phyloP scores from a whole-genome alignment of 2,329 filamentous ascomycete species.

The Nemania sp. region DNA sequence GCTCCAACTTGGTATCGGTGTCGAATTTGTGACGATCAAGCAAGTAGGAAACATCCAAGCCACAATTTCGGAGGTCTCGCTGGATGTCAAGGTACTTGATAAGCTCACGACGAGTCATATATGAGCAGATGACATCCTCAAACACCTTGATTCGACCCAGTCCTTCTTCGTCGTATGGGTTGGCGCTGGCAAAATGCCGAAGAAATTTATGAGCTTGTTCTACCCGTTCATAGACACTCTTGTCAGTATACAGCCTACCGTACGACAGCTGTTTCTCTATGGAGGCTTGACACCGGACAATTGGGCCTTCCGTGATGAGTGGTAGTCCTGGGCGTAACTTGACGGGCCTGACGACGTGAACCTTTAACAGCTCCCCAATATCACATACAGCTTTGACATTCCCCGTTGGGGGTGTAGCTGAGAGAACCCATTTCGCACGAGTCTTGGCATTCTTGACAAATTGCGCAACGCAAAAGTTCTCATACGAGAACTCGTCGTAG shows the following conservation, averaged over 20 bases:
- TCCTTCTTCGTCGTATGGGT: conserved; percentile 37
- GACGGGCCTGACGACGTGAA: conserved; percentile 46
- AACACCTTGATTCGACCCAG: conserved; percentile 29
- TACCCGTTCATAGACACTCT: conserved; percentile 44
- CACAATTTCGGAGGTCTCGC: conserved; percentile 36
- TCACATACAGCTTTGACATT: conserved; percentile 44
- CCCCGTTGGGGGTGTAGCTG: conserved; percentile 47
- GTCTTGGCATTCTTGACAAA: conserved; percentile 44
- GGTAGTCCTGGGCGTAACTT: conserved; percentile 43
- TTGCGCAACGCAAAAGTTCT: conserved; percentile 37
- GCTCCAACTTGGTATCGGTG: neutral
- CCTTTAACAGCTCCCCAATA: conserved; percentile 42
- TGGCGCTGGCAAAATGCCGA: conserved; percentile 38
- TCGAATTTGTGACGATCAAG: conserved; percentile 10
- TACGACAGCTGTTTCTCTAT: conserved; percentile 43
- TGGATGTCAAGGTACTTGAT: conserved; percentile 39
- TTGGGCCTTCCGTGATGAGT: conserved; percentile 42
- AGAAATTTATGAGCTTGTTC: conserved; percentile 42
- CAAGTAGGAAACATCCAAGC: conserved; percentile 35
- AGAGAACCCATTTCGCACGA: conserved; percentile 49
- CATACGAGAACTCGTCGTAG: conserved; percentile 51
- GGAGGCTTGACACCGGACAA: conserved; percentile 35
- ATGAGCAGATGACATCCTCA: conserved; percentile 36
- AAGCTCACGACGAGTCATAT: conserved; percentile 33
- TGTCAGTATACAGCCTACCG: conserved; percentile 42